phyloP scores from a whole-genome alignment of 2,329 filamentous ascomycete genomes.

The Aureobasidium sp. region DNA sequence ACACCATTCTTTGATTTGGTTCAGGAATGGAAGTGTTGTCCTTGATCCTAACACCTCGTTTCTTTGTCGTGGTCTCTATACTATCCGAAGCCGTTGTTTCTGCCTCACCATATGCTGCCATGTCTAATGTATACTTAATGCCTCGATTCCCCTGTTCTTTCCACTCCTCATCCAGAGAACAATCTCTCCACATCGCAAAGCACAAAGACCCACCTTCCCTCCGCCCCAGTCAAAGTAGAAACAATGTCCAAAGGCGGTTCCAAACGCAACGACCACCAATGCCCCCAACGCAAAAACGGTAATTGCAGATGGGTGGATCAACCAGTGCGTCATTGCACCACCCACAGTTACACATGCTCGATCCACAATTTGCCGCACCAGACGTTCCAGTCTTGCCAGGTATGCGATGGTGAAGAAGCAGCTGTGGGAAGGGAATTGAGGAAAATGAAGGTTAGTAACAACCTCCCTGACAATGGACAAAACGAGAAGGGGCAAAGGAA shows the following conservation, averaged over 20 bases:
- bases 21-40: too few species aligned
- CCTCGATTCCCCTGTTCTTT: too few species aligned
- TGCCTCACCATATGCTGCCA: too few species aligned
- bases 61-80: background rate
- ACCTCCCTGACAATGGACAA: background rate
- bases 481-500: background rate
- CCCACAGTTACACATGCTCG: background rate
- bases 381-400: background rate
- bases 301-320: background rate
- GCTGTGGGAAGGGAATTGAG: background rate
- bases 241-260: background rate
- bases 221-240: background rate
- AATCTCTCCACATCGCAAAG: background rate
- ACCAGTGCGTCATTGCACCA: background rate
- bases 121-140: too few species aligned
- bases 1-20: background rate
- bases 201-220: background rate
- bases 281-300: background rate
- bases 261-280: background rate
- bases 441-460: background rate
- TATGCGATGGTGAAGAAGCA: background rate
- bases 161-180: background rate
- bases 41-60: too few species aligned
- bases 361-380: background rate
- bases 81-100: too few species aligned